Evolutionary conservation across 768 basidiomycete genomes (phyloP), one percentile per base, ranked within the genome.

Genomic region (Coprinopsis marcescibilis): DNA sequence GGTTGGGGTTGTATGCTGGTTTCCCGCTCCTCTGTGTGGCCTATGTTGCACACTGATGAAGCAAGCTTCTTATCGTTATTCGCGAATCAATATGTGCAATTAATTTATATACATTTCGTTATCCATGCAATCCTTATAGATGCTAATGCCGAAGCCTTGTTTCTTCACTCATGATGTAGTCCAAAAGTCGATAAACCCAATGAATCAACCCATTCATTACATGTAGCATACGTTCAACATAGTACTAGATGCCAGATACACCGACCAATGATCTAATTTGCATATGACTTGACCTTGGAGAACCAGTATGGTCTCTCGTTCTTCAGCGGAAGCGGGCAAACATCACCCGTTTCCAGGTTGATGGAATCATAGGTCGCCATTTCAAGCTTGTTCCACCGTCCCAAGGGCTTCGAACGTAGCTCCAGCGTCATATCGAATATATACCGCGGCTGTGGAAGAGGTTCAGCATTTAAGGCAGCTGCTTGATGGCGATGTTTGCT

Each of bases 231-330:
- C 29, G 29, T n/a, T n/a, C n/a, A n/a, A 32, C n/a, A 32, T n/a
- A 8, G 29, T 8, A 32, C 29, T 32, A 32, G 29, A n/a, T 8
- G n/a, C 39, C n/a, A 41, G 25, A 21, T 30, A n/a, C n/a, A 1
- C 19, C 35, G 12, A 43, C 43, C n/a, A 12, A 34, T 20, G 39
- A 14, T 26, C 37, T 39, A 48, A 51, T 43, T 4, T 19, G 45
- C 48, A 52, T 82, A 89, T 33, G 85, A 90, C 59, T 75, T 74
- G 55, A 92, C 89, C 64, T 87, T 92, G 33, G 90, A 93, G 65
- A 96, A 96, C 83, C 87, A 93, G 62, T 89, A 95, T n/a, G 90
- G 80, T 45, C 88, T 74, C 60, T 92, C 89, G 54, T 92, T 81
- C 58, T 88, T 89, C 55, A 93, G 65, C 8, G 78, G 69, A 23